Evolutionary conservation across 768 basidiomycete genomes (phyloP), one percentile per base, ranked within the genome.

Genomic region (Mycena olivaceomarginata): DNA sequence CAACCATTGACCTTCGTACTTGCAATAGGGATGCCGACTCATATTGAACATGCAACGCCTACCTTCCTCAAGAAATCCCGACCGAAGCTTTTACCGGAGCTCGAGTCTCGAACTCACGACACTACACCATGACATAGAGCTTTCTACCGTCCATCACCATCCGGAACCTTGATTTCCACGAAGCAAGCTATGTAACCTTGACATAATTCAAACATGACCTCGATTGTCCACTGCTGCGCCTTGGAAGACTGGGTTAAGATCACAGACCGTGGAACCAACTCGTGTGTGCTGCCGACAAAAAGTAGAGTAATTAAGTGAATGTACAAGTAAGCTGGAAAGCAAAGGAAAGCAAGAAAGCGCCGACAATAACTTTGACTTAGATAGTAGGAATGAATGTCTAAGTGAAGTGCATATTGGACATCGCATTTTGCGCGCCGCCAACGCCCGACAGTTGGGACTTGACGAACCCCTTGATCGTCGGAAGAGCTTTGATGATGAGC

Each of bases 401-500:
- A 46, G 62, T 71, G 11, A 76, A 46, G 53, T 69, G 76, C 76
- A 72, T 73, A 25, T 62, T 40, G 25, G 71, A 69, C 53, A 65
- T 71, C 11, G 76, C 75, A 62, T 31, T 76, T 18, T 65, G 74
- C 9, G 68, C 51, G 20, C 48, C 56, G n/a, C 45, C 39, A 39
- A 64, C 10, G 39, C 41, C 64, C 5, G 76, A 65, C 22, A 77
- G 46, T 48, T 67, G 67, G 18, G 62, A 25, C 25, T 85, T 88
- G 67, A 96, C 87, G 77, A 93, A 93, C 9, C 89, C 81, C 67
- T 92, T 85, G 78, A 96, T 94, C 40, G 89, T 85, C 2, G 94
- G 94, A 67, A 96, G 85, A 9, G 92, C 93, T 74, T 88, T 87
- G 45, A 91, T 90, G 64, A 97, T 91, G n/a, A 96, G 91, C 81